These are phyloP conservation scores for Physcomitrium patens DNA, from an alignment of 225 moss, liverwort and hornwort species.

Conservation along the genomic window DNA sequence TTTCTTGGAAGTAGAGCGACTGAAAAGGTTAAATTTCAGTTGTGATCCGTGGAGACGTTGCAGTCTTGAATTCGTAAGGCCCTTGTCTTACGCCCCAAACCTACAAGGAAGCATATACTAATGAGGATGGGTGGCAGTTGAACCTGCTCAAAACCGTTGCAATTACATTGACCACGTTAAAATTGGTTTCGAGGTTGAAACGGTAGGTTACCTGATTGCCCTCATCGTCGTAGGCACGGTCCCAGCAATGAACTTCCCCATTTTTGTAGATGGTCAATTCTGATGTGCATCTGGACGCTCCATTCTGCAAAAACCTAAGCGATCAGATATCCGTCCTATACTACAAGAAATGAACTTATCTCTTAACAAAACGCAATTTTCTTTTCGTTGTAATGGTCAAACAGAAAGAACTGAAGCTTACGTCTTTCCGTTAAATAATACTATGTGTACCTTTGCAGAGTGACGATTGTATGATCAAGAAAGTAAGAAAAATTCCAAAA, in stretches of 20 bases:
- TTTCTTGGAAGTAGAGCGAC: constrained; percentile 44
- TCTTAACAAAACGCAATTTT: background rate
- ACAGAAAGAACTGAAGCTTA: too few relatives aligned
- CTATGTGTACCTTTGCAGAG: too few relatives aligned
- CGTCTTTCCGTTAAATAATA: too few relatives aligned
- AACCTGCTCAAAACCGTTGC: background rate
- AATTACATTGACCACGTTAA: background rate
- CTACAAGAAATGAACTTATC: background rate
- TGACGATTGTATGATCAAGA: too few relatives aligned
- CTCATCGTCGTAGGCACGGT: constrained; percentile 86
- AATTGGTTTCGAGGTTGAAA: background rate
- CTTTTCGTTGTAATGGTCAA: background rate
- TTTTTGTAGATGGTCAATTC: constrained; percentile 67
- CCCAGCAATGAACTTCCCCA: constrained; percentile 83
- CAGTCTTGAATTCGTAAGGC: constrained; percentile 82
- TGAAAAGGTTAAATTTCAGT: constrained; percentile 41
- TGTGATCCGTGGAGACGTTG: constrained; percentile 43
- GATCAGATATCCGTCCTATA: background rate
- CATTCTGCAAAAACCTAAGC: constrained; percentile 54
- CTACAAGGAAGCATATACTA: constrained; percentile 31
- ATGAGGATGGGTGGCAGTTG: background rate
- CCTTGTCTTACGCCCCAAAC: constrained; percentile 90
- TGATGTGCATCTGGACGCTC: constrained; percentile 77
- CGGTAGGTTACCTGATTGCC: constrained; percentile 65
- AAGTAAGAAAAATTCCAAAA: too few relatives aligned